Evolutionary conservation across 2,329 filamentous ascomycete species (phyloP), one percentile per base, ranked within the genome.

Genomic region (Piedraia hortae): DNA sequence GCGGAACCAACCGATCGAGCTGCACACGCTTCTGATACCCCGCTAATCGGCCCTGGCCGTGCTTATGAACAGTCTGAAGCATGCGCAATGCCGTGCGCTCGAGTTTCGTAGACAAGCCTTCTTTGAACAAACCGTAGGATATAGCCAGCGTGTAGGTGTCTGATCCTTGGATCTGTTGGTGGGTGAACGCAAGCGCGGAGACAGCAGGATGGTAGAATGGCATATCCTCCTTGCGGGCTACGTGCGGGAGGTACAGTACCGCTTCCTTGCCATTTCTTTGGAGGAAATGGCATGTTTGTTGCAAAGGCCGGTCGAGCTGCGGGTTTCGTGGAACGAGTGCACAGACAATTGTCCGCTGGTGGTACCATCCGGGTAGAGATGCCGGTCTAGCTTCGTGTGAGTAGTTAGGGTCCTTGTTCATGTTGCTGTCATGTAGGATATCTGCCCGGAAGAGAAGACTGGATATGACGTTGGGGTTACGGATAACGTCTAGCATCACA

Each of bases 181-280:
- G 74, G 5, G 78, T 48, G 32, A 85, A 80, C 4, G 67, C 75
- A 12, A 90, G 54, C 7, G 62, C 63, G 22, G 55, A 57, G 11
- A 89, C 67, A 23, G 59, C 54, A 11, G 82, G 82, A 39, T 91
- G 80, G 44, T 91, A 93, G 46, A 72, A 90, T 1, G 82, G 82
- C 28, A 85, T 56, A 3, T 69, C 58, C 8, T 59, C 52, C 6
- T 56, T 48, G 1, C 49, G 48, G 14, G 54, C 42, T 5, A 63
- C 54, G 43, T 90, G 78, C 5, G 82, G 77, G 4, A 72, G 53
- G 41, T 88, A 90, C 15, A 88, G 44, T 9, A 89, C 62, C 14
- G 47, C 45, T 17, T 47, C 39, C 3, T 24, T 19, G 3, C 36
- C 34, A 12, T 38, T 35, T 10, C 45, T 37, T 16, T 31, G 37